Percentiles rank a stretch among this genome's conserved stretches.
Evolutionary conservation across 2,329 filamentous ascomycete genomes (phyloP).

Genomic region (Cladobotryum protrusum): DNA sequence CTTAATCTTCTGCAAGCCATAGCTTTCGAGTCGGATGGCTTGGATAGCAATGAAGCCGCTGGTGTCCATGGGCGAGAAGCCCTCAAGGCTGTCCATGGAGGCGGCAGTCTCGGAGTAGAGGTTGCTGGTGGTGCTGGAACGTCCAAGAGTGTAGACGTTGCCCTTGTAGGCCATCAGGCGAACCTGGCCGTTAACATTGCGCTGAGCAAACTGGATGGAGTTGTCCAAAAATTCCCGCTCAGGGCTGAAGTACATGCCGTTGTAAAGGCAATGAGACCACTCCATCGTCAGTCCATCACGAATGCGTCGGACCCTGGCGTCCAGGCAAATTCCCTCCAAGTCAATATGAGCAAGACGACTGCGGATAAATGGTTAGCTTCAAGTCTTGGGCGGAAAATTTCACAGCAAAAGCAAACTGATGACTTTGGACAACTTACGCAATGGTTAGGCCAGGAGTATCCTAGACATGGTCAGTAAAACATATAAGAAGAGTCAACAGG

Average conservation of each 20-base stretch:
- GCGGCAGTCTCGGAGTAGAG: constrained; percentile 45
- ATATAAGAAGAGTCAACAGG: not conserved
- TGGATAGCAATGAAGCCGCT: constrained; percentile 62
- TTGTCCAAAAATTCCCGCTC: constrained; percentile 52
- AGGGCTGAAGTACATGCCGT: constrained; percentile 50
- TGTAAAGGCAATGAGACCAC: constrained; percentile 39
- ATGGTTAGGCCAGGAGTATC: constrained; percentile 18
- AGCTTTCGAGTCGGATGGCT: constrained; percentile 56
- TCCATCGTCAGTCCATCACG: constrained; percentile 47
- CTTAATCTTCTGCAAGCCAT: constrained; percentile 26
- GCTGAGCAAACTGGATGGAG: constrained; percentile 53
- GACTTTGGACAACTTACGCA: not conserved
- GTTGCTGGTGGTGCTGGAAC: constrained; percentile 40
- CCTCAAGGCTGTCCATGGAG: constrained; percentile 44
- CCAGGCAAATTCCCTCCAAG: constrained; percentile 52
- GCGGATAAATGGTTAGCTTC: constrained; percentile 10
- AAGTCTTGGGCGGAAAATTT: no score
- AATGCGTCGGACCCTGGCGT: constrained; percentile 46
- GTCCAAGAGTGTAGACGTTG: constrained; percentile 39
- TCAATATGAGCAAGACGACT: constrained; percentile 31
- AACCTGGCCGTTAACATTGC: constrained; percentile 35
- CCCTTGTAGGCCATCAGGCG: constrained; percentile 40
- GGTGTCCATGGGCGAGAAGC: constrained; percentile 54
- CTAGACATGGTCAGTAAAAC: constrained; percentile 1
- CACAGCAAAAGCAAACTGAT: not conserved